Conservation (phyloP, 495 filamentous ascomycete genomes). For the Collariella sp. region DNA sequence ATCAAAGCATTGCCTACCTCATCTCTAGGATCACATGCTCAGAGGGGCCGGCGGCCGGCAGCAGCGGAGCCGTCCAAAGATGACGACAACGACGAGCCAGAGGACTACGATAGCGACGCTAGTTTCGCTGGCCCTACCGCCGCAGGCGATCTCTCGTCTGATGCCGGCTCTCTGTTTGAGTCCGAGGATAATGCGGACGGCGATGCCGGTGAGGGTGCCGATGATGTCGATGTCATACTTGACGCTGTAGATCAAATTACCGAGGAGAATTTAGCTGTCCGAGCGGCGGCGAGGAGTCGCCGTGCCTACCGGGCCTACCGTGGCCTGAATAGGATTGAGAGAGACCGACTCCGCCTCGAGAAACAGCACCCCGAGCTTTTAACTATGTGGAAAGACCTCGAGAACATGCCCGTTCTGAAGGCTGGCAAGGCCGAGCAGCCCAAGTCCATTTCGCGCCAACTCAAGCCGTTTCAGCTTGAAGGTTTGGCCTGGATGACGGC, state of each 20-base stretch:
- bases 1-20: neutral
- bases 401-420: constrained; percentile 54
- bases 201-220: constrained; percentile 7
- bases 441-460: constrained; percentile 60
- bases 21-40: neutral
- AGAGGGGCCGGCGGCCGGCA: neutral
- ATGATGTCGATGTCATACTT: too few relatives aligned
- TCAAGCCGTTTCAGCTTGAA: constrained; percentile 90
- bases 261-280: constrained; percentile 2
- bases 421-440: constrained; percentile 67
- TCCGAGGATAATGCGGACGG: neutral
- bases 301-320: constrained; percentile 24
- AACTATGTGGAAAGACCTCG: constrained; percentile 77
- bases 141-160: neutral
- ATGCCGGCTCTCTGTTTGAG: neutral
- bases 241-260: too few relatives aligned
- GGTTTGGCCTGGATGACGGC: constrained; percentile 87
- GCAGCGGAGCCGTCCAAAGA: neutral
- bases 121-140: neutral
- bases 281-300: constrained; percentile 7
- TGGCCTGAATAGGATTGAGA: constrained; percentile 20
- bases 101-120: neutral
- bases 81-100: constrained; percentile 1
- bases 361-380: constrained; percentile 63
- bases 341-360: constrained; percentile 45